Base-by-base conservation (phyloP, 2,329 filamentous ascomycete genomes). In the Xylaria sp. region DNA sequence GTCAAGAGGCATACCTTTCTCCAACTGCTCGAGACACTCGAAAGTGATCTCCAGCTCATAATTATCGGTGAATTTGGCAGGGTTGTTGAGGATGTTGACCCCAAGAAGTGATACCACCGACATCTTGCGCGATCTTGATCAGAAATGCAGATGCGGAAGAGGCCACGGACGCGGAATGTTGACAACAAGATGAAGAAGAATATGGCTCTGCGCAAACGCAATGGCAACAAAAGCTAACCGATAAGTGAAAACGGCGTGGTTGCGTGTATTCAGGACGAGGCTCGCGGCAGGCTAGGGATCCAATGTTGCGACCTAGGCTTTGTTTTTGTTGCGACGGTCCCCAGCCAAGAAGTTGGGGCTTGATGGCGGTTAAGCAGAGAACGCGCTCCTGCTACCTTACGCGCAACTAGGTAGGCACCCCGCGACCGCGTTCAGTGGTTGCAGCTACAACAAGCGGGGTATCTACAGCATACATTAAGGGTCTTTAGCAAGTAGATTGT, bases 41-140 rank as follows among this genome's bases (percentile, higher is more conserved):
- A 99, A 99, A 17, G 95, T 99, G 77, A 99, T 98, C 80, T 99
- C 94, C 71, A 99, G 97, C 78, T 95, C 89, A 78, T 99, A 99
- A 56, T 92, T 88, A 76, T 94, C 91, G 72, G 88, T 90, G 81
- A 99, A 98, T 71, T 90, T 88, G 73, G 95, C 93, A 73, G 95
- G 95, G 82, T 99, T 99, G 86, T 99, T 98, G 76, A 93, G 85
- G 71, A 99, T 91, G 79, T 95, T 91, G 73, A 99, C 95, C 74
- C 94, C 94, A 69, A 99, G 87, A 62, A 99, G 88, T 70, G 93
- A 96, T 67, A 99, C 93, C 75, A 97, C 91, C 75, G 95, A 97
- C 95, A 97, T 97, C 38, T 66, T 69, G 68, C 48, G 61, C 63
- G 54, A 60, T 62, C 55, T 58, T 40, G 38, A 6, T 33, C 48